Evolutionary conservation across 108 stramenopile species (phyloP).

Genomic region (Mayamaea pseudoterrestris): DNA sequence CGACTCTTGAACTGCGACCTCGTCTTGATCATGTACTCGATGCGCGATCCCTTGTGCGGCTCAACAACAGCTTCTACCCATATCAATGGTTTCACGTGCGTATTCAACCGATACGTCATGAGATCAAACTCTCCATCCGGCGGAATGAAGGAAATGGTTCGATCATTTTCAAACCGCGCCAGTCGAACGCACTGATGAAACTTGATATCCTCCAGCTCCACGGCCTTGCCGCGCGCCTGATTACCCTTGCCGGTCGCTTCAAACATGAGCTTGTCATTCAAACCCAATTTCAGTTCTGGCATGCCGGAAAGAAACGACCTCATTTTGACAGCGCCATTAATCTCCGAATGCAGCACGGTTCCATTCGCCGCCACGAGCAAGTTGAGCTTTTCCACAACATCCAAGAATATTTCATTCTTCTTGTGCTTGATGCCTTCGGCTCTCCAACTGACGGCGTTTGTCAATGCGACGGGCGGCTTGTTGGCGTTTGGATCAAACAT

Average conservation of each 20-base stretch:
- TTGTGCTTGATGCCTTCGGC: constrained; percentile 98
- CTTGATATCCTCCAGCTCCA: constrained; percentile 99
- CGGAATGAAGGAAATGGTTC: constrained; percentile 98
- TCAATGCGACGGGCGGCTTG: constrained; percentile 92
- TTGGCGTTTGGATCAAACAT: constrained; percentile 70
- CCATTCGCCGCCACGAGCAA: constrained; percentile 96
- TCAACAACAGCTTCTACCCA: constrained; percentile 99
- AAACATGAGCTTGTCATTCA: constrained; percentile 98
- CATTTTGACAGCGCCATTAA: constrained; percentile 88
- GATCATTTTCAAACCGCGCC: constrained; percentile 97
- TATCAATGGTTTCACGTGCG: constrained; percentile 98
- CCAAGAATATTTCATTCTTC: constrained; percentile 99
- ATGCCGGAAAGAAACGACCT: constrained; percentile 94
- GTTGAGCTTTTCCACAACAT: constrained; percentile 99
- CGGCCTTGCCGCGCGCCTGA: constrained; percentile 74
- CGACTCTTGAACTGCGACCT: constrained; percentile 95
- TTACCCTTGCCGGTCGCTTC: constrained; percentile 64
- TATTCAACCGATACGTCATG: constrained; percentile 98
- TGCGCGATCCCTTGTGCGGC: constrained; percentile 89
- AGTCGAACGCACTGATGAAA: constrained; percentile 99
- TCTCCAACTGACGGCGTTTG: constrained; percentile 97
- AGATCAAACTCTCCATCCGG: constrained; percentile 99
- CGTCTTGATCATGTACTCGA: constrained; percentile 99
- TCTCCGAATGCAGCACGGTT: constrained; percentile 87
- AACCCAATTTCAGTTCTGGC: constrained; percentile 96